Base-by-base conservation (phyloP, 257 asterid species). In the Phtheirospermum japonicum region DNA sequence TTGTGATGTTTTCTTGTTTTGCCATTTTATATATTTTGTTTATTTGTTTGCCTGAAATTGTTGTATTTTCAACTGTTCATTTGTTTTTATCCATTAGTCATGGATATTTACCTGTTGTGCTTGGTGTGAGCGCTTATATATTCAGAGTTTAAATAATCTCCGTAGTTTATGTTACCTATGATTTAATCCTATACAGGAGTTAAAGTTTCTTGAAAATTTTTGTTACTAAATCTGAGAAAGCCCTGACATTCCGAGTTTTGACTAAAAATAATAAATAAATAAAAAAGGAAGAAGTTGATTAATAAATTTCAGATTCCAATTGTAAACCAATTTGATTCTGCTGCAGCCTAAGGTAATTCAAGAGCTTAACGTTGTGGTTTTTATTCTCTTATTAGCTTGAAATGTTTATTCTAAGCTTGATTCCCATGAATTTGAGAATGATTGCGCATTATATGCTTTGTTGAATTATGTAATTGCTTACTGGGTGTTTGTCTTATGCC, bases 391-490 rank as follows among this genome's bases (percentile, higher is more conserved):
- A 18, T 49, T 12, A 3, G 17, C 57, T 12, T 26, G 33, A 51
- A 19, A 51, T 16, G 51, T n/a, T 26, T 52, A 10, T 11, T 20
- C 57, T 18, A 28, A 45, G 66, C 58, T 6, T 66, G 42, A 28
- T 30, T 50, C 30, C 59, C 32, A 14, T 46, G 67, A 37, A 31
- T 43, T 37, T 65, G 45, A 50, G 67, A 48, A 54, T 37, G 7
- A 7, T 34, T 43, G 26, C 11, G n/a, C 18, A 4, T 42, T 45
- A 13, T 31, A 40, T 40, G 64, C 59, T 39, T 42, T 0, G 2
- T 48, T 23, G 9, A 50, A 20, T 50, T n/a, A 13, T 54, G 2
- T 17, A 30, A 42, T 32, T 43, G 39, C 42, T 11, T 54, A 10
- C 20, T 31, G 11, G 4, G 43, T 60, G 45, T 69, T 53, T 33